Base-by-base conservation (phyloP, 108 stramenopile genomes). In the Cyclotella kingstonii region DNA sequence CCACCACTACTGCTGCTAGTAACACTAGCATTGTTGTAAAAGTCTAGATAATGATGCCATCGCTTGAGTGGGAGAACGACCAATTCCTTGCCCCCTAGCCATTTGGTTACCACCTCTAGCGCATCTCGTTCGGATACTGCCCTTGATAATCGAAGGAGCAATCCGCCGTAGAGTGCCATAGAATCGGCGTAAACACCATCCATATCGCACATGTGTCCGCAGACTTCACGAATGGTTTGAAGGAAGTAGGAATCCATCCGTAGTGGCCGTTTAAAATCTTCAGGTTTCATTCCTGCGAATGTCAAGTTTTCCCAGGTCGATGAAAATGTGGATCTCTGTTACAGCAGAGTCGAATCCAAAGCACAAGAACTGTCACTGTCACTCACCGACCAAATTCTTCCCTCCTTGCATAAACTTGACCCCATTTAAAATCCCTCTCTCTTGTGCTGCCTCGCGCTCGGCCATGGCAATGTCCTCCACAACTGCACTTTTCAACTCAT, bases 391-490 rank as follows among this genome's bases (percentile, higher is more conserved):
- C n/a, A 35, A 53, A 36, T 35, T 40, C 1, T 15, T 35, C 22
- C 55, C 7, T 12, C 27, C 33, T 39, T 70, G 53, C 30, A 79
- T 45, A 50, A 91, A 76, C 26, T 57, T 54, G 11, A 84, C 62
- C 28, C 81, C 83, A 54, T 91, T 91, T 54, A 91, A 56, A 1
- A 70, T 18, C 6, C 81, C 54, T 30, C 56, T 50, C 30, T 82
- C 78, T 0, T 49, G 38, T 10, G 60, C 54, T 11, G 82, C 71
- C 57, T 87, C 84, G 22, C 77, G 54, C 48, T 91, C 86, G 36
- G 69, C 71, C 57, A 19, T 23, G 31, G 67, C 75, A 45, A 90
- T 79, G 43, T 85, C 81, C 25, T 78, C 67, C 42, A 75, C 63
- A 5, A 41, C 59, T 1, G 27, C 70, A 25, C 27, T 54, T 44